Evolutionary conservation across 352 stramenopile species (phyloP).

Genomic region (Phytophthora podocarpi): DNA sequence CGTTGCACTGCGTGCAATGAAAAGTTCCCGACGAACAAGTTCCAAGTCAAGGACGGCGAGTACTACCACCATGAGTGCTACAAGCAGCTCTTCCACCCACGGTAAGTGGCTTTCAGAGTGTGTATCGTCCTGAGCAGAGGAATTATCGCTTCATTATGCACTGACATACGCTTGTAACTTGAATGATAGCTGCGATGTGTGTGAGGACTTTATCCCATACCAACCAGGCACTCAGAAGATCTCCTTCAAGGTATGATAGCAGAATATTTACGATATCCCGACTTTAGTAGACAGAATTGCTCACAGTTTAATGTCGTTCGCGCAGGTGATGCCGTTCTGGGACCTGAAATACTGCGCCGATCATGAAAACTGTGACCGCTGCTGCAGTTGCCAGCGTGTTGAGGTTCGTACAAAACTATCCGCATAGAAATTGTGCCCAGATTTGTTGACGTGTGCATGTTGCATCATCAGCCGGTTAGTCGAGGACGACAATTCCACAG

Average conservation of each 20-base stretch:
- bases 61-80: constrained; percentile 76
- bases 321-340: constrained; percentile 66
- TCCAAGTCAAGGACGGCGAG: constrained; percentile 60
- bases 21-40: constrained; percentile 46
- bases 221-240: constrained; percentile 52
- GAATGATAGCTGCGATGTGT: constrained; percentile 60
- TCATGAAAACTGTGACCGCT: constrained; percentile 68
- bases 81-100: constrained; percentile 65
- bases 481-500: constrained; percentile 53
- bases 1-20: constrained; percentile 46
- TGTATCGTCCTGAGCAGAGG: too few species aligned
- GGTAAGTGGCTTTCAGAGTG: constrained; percentile 26
- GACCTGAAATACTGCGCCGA: constrained; percentile 63
- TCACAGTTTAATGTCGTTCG: not conserved
- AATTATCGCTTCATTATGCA: not conserved
- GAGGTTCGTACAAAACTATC: constrained; percentile 41
- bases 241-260: constrained; percentile 47
- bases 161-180: constrained; percentile 2
- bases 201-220: constrained; percentile 61
- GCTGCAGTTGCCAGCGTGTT: constrained; percentile 74
- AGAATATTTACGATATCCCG: not conserved
- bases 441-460: not conserved
- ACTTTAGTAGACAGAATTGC: not conserved
- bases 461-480: constrained; percentile 23
- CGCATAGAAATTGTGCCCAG: not conserved